Evolutionary conservation across 768 basidiomycete genomes (phyloP), one percentile per base, ranked within the genome.

Genomic region (Lactarius akahatsu): DNA sequence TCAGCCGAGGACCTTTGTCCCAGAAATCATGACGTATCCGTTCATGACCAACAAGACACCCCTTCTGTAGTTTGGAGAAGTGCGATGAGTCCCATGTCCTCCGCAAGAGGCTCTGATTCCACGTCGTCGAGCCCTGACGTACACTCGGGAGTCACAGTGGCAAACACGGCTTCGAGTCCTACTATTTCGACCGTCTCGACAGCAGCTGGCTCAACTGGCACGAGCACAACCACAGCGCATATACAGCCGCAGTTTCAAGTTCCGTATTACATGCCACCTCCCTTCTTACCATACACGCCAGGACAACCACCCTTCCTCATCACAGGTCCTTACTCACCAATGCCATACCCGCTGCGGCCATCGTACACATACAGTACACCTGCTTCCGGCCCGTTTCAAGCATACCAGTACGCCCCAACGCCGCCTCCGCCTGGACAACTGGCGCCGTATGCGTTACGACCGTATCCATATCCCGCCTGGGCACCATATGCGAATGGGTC

Each of bases 261-360:
- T 36, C 77, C 79, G 10, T 81, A 78, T 70, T 81, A 80, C 64
- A 71, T 78, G 71, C 75, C 77, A 13, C 73, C 76, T 13, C 76
- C 80, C 1, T 78, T 75, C 67, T 71, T 77, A 66, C 72, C 76
- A 16, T 73, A 72, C 8, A 71, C 70, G 26, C 57, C 64, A 15
- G 62, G 58, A 20, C 69, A 68, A 47, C 71, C 69, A n/a, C 72
- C 70, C 36, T 65, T 67, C 66, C 70, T 58, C 55, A 61, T 64
- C 56, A 36, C 73, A 8, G 63, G 70, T 7, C 72, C 72, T 6
- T 74, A 72, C 57, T 70, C 73, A 0, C 72, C 72, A 54, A 73
- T 73, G 56, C 64, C 72, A 6, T 74, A 74, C 50, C 54, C 72
- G 6, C 57, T 65, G 59, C 67, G 58, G 52, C 69, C 63, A 47